These are phyloP conservation scores for Penicillium janthinellum DNA, from an alignment of 2,329 filamentous ascomycete genomes.

Conservation along the genomic window DNA sequence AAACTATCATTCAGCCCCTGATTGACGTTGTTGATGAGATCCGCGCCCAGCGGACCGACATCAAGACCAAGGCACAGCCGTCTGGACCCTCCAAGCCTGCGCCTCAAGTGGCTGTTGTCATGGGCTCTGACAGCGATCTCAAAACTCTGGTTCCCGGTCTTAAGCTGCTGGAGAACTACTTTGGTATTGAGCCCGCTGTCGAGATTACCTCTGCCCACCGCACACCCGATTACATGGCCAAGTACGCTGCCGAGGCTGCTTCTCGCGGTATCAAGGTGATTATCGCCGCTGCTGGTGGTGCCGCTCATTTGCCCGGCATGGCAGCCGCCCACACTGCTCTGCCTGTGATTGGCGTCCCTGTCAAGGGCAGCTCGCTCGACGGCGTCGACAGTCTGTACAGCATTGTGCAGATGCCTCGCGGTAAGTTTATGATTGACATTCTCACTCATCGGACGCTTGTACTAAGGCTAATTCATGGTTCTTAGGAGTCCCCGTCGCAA, in stretches of 20 bases:
- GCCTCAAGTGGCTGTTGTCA: constrained; percentile 49
- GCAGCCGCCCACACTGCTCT: constrained; percentile 68
- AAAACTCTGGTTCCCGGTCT: constrained; percentile 49
- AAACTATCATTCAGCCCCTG: constrained; percentile 68
- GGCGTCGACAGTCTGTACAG: constrained; percentile 71
- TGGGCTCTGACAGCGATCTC: constrained; percentile 53
- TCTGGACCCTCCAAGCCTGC: constrained; percentile 37
- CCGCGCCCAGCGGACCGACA: constrained; percentile 56
- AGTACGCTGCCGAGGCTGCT: constrained; percentile 65
- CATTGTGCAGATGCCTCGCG: constrained; percentile 74
- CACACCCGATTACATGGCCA: constrained; percentile 69
- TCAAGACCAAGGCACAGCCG: constrained; percentile 35
- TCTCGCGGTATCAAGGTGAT: constrained; percentile 70
- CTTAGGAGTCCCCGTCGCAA: constrained; percentile 70
- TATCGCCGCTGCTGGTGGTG: constrained; percentile 74
- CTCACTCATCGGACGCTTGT: background rate
- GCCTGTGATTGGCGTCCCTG: constrained; percentile 76
- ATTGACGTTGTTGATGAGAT: constrained; percentile 79
- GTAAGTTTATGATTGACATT: constrained; percentile 40
- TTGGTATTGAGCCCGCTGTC: constrained; percentile 48
- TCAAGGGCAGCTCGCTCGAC: constrained; percentile 72
- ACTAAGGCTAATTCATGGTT: constrained; percentile 20
- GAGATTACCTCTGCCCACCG: constrained; percentile 61
- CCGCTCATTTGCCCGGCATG: constrained; percentile 76
- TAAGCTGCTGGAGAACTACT: constrained; percentile 46